Base-by-base conservation (phyloP, 148 eudicot genomes). In the Rhododendron molle region DNA sequence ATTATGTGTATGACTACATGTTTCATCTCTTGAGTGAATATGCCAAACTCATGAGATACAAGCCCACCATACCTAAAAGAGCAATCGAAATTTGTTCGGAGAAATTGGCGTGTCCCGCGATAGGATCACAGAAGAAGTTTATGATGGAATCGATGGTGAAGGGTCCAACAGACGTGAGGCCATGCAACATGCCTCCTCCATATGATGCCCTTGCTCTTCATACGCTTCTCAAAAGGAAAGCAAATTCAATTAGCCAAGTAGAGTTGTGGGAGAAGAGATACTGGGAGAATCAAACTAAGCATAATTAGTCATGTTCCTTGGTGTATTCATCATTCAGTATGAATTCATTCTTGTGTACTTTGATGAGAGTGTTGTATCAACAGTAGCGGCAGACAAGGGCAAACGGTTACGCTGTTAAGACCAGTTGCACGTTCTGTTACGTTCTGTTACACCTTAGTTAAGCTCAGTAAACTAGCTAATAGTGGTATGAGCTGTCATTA, bases 111-210 rank as follows among this genome's bases (percentile, higher is more conserved):
- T 94, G 98, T 73, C 81, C 86, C 1, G 90, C 92, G 71, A 28
- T 43, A 43, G 98, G 92, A 40, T 34, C 69, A 2, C 87, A 84
- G 90, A 96, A 89, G 92, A 80, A 88, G 80, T 92, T 93, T 77
- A 93, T 96, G 98, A 38, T 78, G 83, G 92, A 91, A 2, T 93
- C 98, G 9, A 69, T 92, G 88, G 95, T 89, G 47, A 91, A 83
- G 84, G 87, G 90, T 74, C 98, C 98, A 30, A 81, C 87, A 14
- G 87, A 89, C 32, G 56, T 73, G 50, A 82, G 36, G 34, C 93
- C 98, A 15, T 96, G 98, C 90, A 26, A 83, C 46, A 88, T 96
- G 98, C 96, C 91, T 11, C 95, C 95, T 46, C 69, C 69, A 62
- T 62, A 62, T 23, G 69, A 62, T n/a, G 69, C 69, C 9, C 12